Conservation (phyloP, 768 basidiomycete species). For the Suillus subluteus region DNA sequence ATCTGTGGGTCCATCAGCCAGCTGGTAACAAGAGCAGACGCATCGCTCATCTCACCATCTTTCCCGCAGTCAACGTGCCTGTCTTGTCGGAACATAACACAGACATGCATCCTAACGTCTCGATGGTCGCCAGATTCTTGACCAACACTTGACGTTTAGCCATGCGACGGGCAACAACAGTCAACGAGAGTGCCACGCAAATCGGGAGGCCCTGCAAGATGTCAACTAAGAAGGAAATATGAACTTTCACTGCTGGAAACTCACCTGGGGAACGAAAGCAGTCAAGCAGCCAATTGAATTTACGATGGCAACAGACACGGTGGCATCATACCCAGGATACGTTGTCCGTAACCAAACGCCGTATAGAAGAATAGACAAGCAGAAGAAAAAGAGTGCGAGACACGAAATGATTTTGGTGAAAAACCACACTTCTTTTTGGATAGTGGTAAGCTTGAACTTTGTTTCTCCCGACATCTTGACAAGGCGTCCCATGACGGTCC, state of each 20-base stretch:
- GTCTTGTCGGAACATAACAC: slow-evolving; percentile 60
- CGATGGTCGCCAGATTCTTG: slow-evolving; percentile 65
- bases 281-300: slow-evolving; percentile 40
- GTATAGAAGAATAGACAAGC: slow-evolving; percentile 42
- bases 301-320: slow-evolving; percentile 41
- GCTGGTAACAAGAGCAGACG: neutral
- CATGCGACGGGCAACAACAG: slow-evolving; percentile 45
- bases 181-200: slow-evolving; percentile 58
- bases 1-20: slow-evolving; percentile 21
- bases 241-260: slow-evolving; percentile 53
- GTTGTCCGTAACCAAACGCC: slow-evolving; percentile 35
- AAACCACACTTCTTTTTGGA: slow-evolving; percentile 33
- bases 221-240: slow-evolving; percentile 49
- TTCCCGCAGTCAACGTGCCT: slow-evolving; percentile 55
- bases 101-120: slow-evolving; percentile 66
- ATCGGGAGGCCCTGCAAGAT: slow-evolving; percentile 57
- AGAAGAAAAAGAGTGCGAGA: slow-evolving; percentile 47
- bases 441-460: slow-evolving; percentile 32
- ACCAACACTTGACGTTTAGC: slow-evolving; percentile 55
- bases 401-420: slow-evolving; percentile 57
- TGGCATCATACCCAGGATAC: slow-evolving; percentile 36
- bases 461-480: slow-evolving; percentile 46
- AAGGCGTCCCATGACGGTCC: slow-evolving; percentile 49
- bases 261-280: slow-evolving; percentile 43
- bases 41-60: slow-evolving; percentile 35